Evolutionary conservation across 208 protist species (phyloP), one percentile per base, ranked within the genome.

Genomic region (Trypanosomatidae sp.): DNA sequence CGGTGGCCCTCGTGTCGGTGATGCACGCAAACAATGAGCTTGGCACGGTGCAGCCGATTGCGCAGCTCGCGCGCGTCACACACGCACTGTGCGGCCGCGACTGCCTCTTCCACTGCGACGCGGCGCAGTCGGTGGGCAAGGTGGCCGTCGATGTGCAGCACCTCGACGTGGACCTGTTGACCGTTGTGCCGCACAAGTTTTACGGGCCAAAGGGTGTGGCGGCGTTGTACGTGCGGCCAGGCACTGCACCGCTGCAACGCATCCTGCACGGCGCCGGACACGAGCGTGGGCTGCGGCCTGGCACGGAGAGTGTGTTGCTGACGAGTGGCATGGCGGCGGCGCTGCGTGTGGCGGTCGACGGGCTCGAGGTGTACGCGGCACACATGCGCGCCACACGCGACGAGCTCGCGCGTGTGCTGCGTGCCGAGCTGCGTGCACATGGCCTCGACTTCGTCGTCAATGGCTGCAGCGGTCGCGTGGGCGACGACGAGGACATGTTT

Each of bases 21-120:
- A 97, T 98, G 96, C 90, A 92, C 32, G 87, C 92, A 15, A 98
- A 98, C 63, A 98, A 98, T 58, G 94, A 97, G 46, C 66, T 91
- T 15, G 96, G 94, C 6, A 56, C 82, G 0, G 56, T 97, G 10
- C 92, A 97, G 60, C 84, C 84, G 16, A 83, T 98, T 20, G 33
- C 18, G 16, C 83, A 82, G 43, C 71, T 98, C 22, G 70, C 64
- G 25, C 35, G 52, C 8, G 35, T 91, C 6, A 49, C 68, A 0
- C 82, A 90, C 51, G 45, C 68, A 23, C n/a, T 80, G 27, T 85
- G 81, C 37, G 77, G 80, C 0, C 11, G 15, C 6, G 60, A 61
- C 16, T 71, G 72, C 19, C 46, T 91, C 11, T 71, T 98, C 19
- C 95, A 98, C 72, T 94, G 69, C 1, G 96, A 98, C 56, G 92